Evolutionary conservation across 2,329 filamentous ascomycete genomes (phyloP).

Genomic region (Cordyceps cateniannulata): DNA sequence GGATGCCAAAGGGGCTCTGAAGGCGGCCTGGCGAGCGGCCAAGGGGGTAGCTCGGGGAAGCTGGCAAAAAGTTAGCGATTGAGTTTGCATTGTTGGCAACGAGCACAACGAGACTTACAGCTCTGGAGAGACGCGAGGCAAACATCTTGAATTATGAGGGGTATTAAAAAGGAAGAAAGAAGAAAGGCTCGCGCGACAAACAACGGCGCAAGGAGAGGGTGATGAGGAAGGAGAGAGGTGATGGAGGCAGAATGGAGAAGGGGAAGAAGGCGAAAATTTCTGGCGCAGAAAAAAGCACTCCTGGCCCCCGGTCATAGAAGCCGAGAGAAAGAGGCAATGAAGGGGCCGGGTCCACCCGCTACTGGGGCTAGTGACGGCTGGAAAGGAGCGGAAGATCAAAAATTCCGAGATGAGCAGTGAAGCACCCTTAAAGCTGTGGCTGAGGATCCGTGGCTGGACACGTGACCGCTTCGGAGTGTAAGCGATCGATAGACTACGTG

Average conservation of each 20-base stretch:
- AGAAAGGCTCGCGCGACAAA: slow-evolving; percentile 23
- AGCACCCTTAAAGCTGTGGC: not conserved
- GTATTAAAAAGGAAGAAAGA: slow-evolving; percentile 29
- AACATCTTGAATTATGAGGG: slow-evolving; percentile 53
- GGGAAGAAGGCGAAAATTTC: slow-evolving; percentile 29
- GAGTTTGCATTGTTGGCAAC: not conserved
- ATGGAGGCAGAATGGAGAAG: slow-evolving; percentile 18
- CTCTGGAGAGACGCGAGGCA: slow-evolving; percentile 64
- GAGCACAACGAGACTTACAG: slow-evolving; percentile 51
- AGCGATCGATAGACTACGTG: not conserved
- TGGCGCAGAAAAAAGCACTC: slow-evolving; percentile 28
- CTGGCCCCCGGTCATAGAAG: slow-evolving; percentile 32
- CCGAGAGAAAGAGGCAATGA: slow-evolving; percentile 35
- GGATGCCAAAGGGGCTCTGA: slow-evolving; percentile 64
- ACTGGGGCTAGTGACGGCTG: slow-evolving; percentile 16
- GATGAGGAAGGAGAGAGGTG: slow-evolving; percentile 20
- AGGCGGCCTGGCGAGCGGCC: slow-evolving; percentile 59
- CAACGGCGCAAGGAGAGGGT: slow-evolving; percentile 16
- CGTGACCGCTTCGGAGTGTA: not conserved
- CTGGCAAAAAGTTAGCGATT: slow-evolving; percentile 33
- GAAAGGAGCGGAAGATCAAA: slow-evolving; percentile 9
- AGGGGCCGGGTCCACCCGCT: slow-evolving; percentile 19
- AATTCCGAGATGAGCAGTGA: not conserved
- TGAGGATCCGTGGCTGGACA: no score
- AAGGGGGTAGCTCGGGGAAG: slow-evolving; percentile 70